phyloP scores from a whole-genome alignment of 1,284 basidiomycete genomes.

The Naganishia liquefaciens region DNA sequence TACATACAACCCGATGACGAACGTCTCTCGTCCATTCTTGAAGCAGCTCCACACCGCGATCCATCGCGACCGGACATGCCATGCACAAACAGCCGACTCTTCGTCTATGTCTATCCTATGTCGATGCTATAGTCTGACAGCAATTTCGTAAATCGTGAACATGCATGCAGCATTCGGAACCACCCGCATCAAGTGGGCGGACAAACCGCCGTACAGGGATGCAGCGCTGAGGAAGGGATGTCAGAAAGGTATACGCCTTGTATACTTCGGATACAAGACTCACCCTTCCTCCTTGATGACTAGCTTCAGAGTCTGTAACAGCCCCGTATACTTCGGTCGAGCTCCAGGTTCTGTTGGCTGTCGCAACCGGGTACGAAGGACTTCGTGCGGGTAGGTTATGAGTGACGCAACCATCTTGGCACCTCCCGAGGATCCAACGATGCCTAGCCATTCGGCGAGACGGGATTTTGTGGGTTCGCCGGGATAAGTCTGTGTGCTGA shows the following conservation, averaged over 20 bases:
- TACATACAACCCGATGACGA: slow-evolving; percentile 11
- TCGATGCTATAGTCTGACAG: slow-evolving; percentile 36
- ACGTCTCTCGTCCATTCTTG: background rate
- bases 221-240: slow-evolving; percentile 37
- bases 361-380: slow-evolving; percentile 85
- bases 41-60: background rate
- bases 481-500: slow-evolving; percentile 59
- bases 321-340: slow-evolving; percentile 80
- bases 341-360: slow-evolving; percentile 74
- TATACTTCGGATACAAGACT: slow-evolving; percentile 41
- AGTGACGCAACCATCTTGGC: slow-evolving; percentile 91
- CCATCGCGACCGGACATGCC: slow-evolving; percentile 2
- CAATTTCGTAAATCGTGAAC: slow-evolving; percentile 61
- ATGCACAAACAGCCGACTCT: background rate
- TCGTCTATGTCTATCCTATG: slow-evolving; percentile 1
- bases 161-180: slow-evolving; percentile 97
- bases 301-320: slow-evolving; percentile 79
- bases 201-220: slow-evolving; percentile 87
- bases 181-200: slow-evolving; percentile 92
- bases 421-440: slow-evolving; percentile 85
- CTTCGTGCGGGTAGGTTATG: slow-evolving; percentile 97
- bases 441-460: slow-evolving; percentile 68
- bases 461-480: slow-evolving; percentile 34
- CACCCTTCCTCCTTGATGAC: slow-evolving; percentile 89
- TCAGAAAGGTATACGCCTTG: background rate